Conservation (phyloP, 2,329 filamentous ascomycete genomes). For the Pseudogymnoascus sp. region DNA sequence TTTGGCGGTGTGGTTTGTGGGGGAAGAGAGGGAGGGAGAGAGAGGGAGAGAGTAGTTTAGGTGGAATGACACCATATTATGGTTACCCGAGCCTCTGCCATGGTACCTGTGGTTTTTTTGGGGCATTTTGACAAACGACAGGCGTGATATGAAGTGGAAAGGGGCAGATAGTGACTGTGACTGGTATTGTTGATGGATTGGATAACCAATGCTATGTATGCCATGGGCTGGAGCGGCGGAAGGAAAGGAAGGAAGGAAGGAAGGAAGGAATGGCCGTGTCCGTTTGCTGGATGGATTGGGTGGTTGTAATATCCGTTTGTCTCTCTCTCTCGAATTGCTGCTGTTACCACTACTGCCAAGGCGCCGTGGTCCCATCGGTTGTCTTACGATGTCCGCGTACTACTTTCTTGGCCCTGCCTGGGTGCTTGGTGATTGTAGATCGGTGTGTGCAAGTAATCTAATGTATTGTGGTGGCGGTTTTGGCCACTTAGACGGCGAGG, state of each 20-base stretch:
- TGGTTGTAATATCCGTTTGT: constrained; percentile 15
- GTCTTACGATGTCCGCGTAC: neutral
- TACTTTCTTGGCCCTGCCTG: neutral
- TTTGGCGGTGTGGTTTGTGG: constrained; percentile 23
- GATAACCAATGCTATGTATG: too few relatives aligned
- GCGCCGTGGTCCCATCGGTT: neutral
- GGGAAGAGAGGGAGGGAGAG: too few relatives aligned
- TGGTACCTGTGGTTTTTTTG: neutral
- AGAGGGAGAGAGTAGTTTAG: constrained; percentile 17
- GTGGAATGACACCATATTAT: constrained; percentile 9
- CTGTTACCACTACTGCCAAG: neutral
- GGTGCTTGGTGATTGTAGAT: neutral
- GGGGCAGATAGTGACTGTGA: too few relatives aligned
- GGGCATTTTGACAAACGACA: neutral
- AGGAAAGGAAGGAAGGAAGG: constrained; percentile 28
- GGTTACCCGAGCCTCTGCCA: neutral
- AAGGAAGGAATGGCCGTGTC: constrained; percentile 29
- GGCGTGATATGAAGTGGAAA: neutral
- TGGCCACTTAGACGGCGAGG: neutral
- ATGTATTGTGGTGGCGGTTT: neutral
- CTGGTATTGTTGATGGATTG: too few relatives aligned
- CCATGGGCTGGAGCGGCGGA: neutral
- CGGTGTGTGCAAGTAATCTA: neutral
- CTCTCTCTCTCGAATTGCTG: neutral
- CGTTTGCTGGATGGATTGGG: constrained; percentile 15